Evolutionary conservation across 768 basidiomycete species (phyloP), one percentile per base, ranked within the genome.

Genomic region (Boletus sp.): DNA sequence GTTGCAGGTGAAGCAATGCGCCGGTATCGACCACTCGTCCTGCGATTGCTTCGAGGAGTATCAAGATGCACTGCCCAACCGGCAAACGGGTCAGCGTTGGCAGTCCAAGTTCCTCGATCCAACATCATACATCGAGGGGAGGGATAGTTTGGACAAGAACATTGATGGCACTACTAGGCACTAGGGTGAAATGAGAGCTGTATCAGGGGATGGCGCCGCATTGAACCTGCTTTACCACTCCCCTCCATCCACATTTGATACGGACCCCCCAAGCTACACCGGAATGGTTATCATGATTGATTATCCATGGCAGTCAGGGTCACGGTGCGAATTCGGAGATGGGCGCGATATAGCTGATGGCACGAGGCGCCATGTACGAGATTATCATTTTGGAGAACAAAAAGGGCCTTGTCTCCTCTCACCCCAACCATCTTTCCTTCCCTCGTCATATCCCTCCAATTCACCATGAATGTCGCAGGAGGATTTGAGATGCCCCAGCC

Each of bases 401-500:
- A 67, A 67, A 50, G 59, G 54, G 34, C 40, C 19, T 32, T 21
- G n/a, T 25, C 25, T 19, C 39, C 19, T 15, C 38, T 55, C 44
- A 34, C 47, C 47, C 30, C 44, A 47, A 25, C 49, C 35, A 50
- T 53, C 50, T 54, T 58, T 57, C 60, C 51, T 55, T 38, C 43
- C 58, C 53, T 54, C 44, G 42, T 42, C 57, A 47, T 42, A 23
- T 59, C 54, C 52, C 35, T 41, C 45, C 38, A 40, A 32, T 39
- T 11, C 60, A 61, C 46, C 59, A 65, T 65, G 70, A 61, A 37
- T 46, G 29, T 48, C 51, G 11, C 51, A 55, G 59, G 62, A 37
- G 62, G 68, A 47, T 55, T 71, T 63, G 55, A 65, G 56, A 56
- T 59, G 55, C 68, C 60, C 47, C 72, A 58, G 59, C 70, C 56